A percentile compares a stretch with the other conserved stretches of the same genome.
Evolutionary conservation across 768 basidiomycete species (phyloP).

Genomic region (Amanita rubescens): DNA sequence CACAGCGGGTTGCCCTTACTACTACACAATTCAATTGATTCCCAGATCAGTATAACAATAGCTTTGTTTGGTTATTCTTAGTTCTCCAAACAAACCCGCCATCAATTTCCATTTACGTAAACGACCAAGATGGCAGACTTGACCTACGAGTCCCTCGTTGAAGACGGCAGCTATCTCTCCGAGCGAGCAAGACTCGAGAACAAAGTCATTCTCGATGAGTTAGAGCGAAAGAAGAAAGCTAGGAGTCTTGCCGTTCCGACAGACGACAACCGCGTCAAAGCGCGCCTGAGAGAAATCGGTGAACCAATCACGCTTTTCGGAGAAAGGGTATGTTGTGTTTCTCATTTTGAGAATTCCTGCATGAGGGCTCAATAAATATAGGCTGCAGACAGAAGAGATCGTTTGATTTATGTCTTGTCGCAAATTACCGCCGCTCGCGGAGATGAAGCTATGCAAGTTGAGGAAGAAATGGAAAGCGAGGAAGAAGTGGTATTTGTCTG

Average conservation of each 20-base stretch:
- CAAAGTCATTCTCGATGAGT: slow-evolving; percentile 84
- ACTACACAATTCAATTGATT: too few species aligned
- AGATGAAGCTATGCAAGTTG: slow-evolving; percentile 70
- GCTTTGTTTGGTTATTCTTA: neutral
- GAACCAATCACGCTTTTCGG: slow-evolving; percentile 98
- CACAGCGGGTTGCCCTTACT: too few species aligned
- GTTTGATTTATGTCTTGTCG: slow-evolving; percentile 89
- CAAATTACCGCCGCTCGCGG: slow-evolving; percentile 89
- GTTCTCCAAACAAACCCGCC: neutral
- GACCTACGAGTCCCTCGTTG: slow-evolving; percentile 66
- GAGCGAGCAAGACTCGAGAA: slow-evolving; percentile 76
- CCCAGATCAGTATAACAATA: too few species aligned
- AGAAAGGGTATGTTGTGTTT: slow-evolving; percentile 77
- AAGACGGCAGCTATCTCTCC: slow-evolving; percentile 70
- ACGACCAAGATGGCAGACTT: slow-evolving; percentile 56
- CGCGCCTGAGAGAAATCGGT: slow-evolving; percentile 83
- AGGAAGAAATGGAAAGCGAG: slow-evolving; percentile 67
- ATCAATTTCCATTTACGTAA: slow-evolving; percentile 1
- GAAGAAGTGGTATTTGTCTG: slow-evolving; percentile 50
- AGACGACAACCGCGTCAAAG: slow-evolving; percentile 89
- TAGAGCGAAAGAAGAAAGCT: slow-evolving; percentile 97
- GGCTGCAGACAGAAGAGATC: slow-evolving; percentile 94
- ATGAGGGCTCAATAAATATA: slow-evolving; percentile 24
- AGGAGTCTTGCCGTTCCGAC: slow-evolving; percentile 93
- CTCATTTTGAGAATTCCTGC: slow-evolving; percentile 2